Evolutionary conservation across 345 rosid species (phyloP).

Genomic region (Capsella bursapastoris): DNA sequence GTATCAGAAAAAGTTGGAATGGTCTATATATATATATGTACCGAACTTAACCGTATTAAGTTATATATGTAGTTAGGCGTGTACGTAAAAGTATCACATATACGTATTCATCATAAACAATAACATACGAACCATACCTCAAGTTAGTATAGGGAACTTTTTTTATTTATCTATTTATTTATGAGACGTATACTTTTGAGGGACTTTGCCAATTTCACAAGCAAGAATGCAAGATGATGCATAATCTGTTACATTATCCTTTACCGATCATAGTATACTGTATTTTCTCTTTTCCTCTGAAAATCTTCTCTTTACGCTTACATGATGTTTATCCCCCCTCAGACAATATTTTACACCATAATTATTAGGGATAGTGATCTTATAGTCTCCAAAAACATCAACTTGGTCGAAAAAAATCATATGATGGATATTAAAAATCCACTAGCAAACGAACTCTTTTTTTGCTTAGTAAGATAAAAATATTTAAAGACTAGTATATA

Average conservation of each 20-base stretch:
- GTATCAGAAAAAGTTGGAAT: not conserved
- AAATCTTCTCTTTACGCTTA: slow-evolving; percentile 33
- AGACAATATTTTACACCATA: not conserved
- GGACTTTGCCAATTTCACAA: slow-evolving; percentile 20
- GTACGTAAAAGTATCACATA: not conserved
- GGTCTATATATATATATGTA: not conserved
- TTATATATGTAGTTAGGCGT: slow-evolving; percentile 9
- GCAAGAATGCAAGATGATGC: slow-evolving; percentile 7
- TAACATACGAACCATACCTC: not conserved
- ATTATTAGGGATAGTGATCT: not conserved
- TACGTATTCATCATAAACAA: not conserved
- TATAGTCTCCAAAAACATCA: slow-evolving; percentile 7
- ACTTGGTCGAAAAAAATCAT: slow-evolving; percentile 15
- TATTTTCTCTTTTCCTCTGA: slow-evolving; percentile 18
- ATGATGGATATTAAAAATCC: not conserved
- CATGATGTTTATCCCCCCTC: not conserved
- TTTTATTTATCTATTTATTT: too few species aligned
- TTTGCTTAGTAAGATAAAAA: not conserved
- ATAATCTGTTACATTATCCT: slow-evolving; percentile 2
- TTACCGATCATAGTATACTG: not conserved
- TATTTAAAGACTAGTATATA: not conserved
- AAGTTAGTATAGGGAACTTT: not conserved
- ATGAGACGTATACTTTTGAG: not conserved
- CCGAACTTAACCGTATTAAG: slow-evolving; percentile 32
- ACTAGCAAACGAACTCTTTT: not conserved